These are phyloP conservation scores for Geosmithia flava DNA, from an alignment of 2,329 filamentous ascomycete genomes.

Conservation along the genomic window DNA sequence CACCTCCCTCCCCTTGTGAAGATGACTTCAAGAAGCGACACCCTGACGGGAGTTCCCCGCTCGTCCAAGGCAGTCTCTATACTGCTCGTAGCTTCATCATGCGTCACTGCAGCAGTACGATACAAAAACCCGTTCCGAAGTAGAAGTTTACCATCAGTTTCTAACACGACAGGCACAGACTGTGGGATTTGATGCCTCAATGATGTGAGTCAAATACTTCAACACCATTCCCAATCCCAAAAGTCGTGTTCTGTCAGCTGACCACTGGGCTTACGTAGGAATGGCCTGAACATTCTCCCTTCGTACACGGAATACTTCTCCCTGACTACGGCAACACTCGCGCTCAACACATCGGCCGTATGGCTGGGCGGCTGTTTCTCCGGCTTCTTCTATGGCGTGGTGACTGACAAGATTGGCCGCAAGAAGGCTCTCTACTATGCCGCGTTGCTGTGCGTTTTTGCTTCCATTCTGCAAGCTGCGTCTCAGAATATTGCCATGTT, in stretches of 20 bases:
- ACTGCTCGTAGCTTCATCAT: too few relatives aligned
- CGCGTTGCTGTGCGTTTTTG: conserved; percentile 27
- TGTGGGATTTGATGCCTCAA: conserved; percentile 31
- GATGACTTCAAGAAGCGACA: too few relatives aligned
- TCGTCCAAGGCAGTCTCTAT: too few relatives aligned
- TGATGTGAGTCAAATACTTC: too few relatives aligned
- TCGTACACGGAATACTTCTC: conserved; percentile 32
- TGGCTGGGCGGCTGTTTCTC: conserved; percentile 38
- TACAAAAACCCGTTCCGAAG: too few relatives aligned
- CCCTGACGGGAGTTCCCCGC: too few relatives aligned
- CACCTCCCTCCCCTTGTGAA: too few relatives aligned
- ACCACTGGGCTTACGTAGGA: too few relatives aligned
- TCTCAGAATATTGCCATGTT: conserved; percentile 40
- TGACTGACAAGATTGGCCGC: conserved; percentile 17
- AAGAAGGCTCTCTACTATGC: conserved; percentile 10
- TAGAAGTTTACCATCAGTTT: background rate
- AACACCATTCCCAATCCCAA: too few relatives aligned
- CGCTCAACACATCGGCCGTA: conserved; percentile 41
- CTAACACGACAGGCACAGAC: background rate
- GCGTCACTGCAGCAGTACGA: too few relatives aligned
- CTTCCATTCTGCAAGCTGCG: conserved; percentile 30
- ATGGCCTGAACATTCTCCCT: conserved; percentile 44
- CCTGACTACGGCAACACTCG: conserved; percentile 34
- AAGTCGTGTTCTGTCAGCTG: too few relatives aligned
- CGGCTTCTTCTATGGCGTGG: conserved; percentile 25